Evolutionary conservation across 2,329 filamentous ascomycete genomes (phyloP).

Genomic region (Monilinia aucupariae): DNA sequence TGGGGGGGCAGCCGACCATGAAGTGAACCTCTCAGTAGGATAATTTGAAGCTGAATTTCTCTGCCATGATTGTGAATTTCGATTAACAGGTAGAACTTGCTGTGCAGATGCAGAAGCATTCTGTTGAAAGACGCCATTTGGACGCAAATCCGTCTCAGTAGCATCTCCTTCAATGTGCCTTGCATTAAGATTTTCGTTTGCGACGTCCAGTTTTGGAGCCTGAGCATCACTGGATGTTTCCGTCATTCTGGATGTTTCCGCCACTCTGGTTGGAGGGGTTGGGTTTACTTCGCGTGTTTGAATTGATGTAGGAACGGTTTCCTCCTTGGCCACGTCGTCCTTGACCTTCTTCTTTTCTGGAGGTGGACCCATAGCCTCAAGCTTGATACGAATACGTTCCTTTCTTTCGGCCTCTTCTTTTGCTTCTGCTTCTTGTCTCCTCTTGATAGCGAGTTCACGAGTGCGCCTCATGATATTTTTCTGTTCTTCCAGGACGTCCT

Average conservation of each 20-base stretch:
- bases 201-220: constrained; percentile 16
- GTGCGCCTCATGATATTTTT: constrained; percentile 70
- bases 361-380: constrained; percentile 63
- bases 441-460: constrained; percentile 62
- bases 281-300: constrained; percentile 28
- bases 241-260: constrained; percentile 20
- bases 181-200: constrained; percentile 12
- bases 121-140: constrained; percentile 25
- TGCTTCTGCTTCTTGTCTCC: constrained; percentile 62
- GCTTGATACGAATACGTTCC: constrained; percentile 66
- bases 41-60: constrained; percentile 31
- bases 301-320: constrained; percentile 37
- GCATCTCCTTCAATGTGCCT: constrained; percentile 17
- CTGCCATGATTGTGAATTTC: constrained; percentile 33
- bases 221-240: constrained; percentile 21
- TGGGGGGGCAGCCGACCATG: constrained; percentile 41
- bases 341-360: constrained; percentile 55
- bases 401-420: constrained; percentile 66
- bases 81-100: constrained; percentile 24
- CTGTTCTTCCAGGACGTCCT: constrained; percentile 57
- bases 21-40: constrained; percentile 48
- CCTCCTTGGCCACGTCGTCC: constrained; percentile 46
- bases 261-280: constrained; percentile 14
- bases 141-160: constrained; percentile 19
- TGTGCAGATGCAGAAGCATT: constrained; percentile 31